Evolutionary conservation across 2,329 filamentous ascomycete species (phyloP).

Genomic region (Diaporthe sp.): DNA sequence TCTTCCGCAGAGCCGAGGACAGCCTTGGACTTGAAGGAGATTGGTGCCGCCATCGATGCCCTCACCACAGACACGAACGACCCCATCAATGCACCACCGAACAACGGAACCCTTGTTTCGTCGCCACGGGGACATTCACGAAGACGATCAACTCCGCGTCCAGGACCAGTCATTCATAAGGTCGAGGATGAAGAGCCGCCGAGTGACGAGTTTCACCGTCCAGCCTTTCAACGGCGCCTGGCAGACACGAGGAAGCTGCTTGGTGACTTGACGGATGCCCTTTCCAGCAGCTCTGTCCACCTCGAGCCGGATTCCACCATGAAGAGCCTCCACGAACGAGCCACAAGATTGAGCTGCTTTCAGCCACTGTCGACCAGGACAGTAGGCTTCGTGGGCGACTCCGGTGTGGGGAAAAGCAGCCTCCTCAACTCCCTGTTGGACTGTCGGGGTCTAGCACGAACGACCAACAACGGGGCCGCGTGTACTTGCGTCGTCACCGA

Average conservation of each 20-base stretch:
- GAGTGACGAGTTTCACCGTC: constrained; percentile 53
- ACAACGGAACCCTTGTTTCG: background rate
- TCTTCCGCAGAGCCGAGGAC: background rate
- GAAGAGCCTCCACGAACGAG: constrained; percentile 51
- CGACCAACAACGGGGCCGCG: constrained; percentile 60
- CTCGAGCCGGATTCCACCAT: constrained; percentile 57
- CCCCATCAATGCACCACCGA: background rate
- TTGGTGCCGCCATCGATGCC: background rate
- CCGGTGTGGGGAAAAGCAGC: constrained; percentile 64
- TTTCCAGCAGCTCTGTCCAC: constrained; percentile 54
- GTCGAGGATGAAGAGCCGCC: constrained; percentile 14
- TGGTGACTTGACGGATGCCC: constrained; percentile 47
- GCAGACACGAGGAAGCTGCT: constrained; percentile 52
- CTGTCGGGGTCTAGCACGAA: constrained; percentile 53
- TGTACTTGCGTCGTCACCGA: constrained; percentile 65
- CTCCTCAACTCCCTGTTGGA: constrained; percentile 64
- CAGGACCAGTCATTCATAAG: background rate
- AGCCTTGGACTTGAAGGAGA: background rate
- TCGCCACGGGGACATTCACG: background rate
- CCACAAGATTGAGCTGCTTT: constrained; percentile 53
- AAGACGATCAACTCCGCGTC: background rate
- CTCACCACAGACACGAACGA: background rate
- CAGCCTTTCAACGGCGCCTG: constrained; percentile 53
- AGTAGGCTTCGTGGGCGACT: constrained; percentile 64
- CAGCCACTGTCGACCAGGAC: constrained; percentile 55